Base-by-base conservation (phyloP, 495 filamentous ascomycete species). In the Tetracladium marchalianum region DNA sequence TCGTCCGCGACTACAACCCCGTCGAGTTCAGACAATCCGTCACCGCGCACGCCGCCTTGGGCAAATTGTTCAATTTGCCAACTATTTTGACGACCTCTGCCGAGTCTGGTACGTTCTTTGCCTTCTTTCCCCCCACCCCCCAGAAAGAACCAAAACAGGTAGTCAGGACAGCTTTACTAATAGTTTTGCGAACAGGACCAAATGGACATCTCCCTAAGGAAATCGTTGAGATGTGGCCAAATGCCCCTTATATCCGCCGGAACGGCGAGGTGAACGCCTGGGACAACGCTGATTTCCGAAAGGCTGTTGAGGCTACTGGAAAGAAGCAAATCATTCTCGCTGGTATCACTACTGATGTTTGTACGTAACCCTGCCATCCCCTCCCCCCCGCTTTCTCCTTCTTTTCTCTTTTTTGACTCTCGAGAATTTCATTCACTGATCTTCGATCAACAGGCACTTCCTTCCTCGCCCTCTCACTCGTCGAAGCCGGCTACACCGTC, bases 211-310 rank as follows among this genome's bases (percentile, higher is more conserved):
- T 88, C 19, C 80, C 82, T 7, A 76, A 81, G 56, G 84, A 87
- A 57, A 84, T 90, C 46, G 51, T 70, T 3, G 68, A 76, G 46
- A 72, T 83, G 76, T 79, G 83, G 56, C 84, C 84, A 22, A 68
- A 74, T 27, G 75, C 81, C 9, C 74, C 81, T 2, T 62, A 85
- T 13, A 76, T 90, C 58, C 69, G 66, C 48, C 78, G 85, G 32
- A 69, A 83, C 44, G 85, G 85, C 31, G 84, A 89, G 54, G 84
- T 88, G 52, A 72, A 89, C 51, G 85, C 85, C 4, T 89, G 84
- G 84, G 85, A 90, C 58, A 87, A 86, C 53, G 41, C 67, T 2
- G 78, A 85, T 0, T 87, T 89, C 70, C 72, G 76, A 8, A 66
- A 65, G 4, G 84, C 85, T 13, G 73, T 90, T 41, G 58, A 62